Evolutionary conservation across 2,329 filamentous ascomycete species (phyloP).

Genomic region (Trichophyton rubrum): DNA sequence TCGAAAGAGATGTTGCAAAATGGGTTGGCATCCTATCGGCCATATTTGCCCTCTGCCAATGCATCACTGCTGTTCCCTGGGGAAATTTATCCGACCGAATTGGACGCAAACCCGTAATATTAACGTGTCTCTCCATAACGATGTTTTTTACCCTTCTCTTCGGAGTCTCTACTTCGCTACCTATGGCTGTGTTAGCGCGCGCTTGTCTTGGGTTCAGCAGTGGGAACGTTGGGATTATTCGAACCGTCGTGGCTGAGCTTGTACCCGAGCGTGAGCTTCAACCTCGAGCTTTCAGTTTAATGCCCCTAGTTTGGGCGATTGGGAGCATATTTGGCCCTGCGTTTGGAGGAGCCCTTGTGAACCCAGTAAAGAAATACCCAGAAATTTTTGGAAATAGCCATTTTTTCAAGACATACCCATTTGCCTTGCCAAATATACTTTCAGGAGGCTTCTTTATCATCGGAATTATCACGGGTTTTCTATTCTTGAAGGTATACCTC

Average conservation of each 20-base stretch:
- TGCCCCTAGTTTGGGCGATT: conserved; percentile 83
- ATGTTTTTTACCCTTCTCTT: conserved; percentile 73
- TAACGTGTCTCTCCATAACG: conserved; percentile 60
- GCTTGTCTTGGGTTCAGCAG: conserved; percentile 73
- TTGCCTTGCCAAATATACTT: conserved; percentile 70
- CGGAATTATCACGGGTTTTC: conserved; percentile 57
- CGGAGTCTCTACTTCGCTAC: conserved; percentile 66
- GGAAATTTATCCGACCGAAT: conserved; percentile 63
- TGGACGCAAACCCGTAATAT: conserved; percentile 71
- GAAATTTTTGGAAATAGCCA: conserved; percentile 51
- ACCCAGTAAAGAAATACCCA: conserved; percentile 64
- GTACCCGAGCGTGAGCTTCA: conserved; percentile 78
- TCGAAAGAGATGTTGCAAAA: conserved; percentile 55
- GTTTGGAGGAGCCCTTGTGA: conserved; percentile 75
- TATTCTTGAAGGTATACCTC: conserved; percentile 57
- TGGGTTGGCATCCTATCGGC: conserved; percentile 68
- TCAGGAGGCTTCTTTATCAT: conserved; percentile 63
- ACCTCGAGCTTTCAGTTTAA: conserved; percentile 78
- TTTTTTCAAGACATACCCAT: conserved; percentile 68
- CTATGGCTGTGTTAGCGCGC: conserved; percentile 67
- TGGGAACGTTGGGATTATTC: conserved; percentile 86
- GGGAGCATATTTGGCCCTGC: conserved; percentile 79
- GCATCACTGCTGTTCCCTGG: conserved; percentile 60
- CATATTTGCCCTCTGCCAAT: conserved; percentile 60
- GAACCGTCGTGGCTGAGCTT: conserved; percentile 87